Conservation (phyloP, 805 yeast species). For the Metschnikowia lochheadii region DNA sequence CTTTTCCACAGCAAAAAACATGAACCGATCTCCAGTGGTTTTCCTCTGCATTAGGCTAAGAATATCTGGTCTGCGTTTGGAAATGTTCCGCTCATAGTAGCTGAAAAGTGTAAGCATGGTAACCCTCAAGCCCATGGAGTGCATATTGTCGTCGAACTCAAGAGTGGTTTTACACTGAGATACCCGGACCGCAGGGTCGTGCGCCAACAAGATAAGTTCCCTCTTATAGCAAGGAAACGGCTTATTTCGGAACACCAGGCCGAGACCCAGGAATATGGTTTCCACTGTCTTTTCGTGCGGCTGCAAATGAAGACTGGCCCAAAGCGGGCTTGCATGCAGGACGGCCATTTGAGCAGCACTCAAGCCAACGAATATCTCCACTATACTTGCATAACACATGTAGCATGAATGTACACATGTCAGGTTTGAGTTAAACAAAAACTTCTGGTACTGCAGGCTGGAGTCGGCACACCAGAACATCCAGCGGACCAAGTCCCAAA, state of each 20-base stretch:
- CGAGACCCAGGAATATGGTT: slow-evolving; percentile 27
- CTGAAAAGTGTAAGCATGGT: slow-evolving; percentile 5
- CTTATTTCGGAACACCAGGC: slow-evolving; percentile 11
- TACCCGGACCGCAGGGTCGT: slow-evolving; percentile 17
- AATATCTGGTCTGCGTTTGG: not conserved
- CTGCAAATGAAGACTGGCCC: not conserved
- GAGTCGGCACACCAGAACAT: slow-evolving; percentile 33
- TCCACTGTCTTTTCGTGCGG: slow-evolving; percentile 26
- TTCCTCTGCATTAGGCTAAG: not conserved
- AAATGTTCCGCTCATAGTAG: not conserved
- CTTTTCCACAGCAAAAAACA: not conserved
- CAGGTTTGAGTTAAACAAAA: slow-evolving; percentile 17
- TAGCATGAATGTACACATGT: slow-evolving; percentile 25
- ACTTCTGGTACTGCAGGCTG: slow-evolving; percentile 19
- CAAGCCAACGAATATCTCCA: slow-evolving; percentile 21
- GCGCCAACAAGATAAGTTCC: slow-evolving; percentile 23
- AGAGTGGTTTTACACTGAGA: slow-evolving; percentile 7
- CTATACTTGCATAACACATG: slow-evolving; percentile 18
- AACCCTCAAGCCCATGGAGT: slow-evolving; percentile 27
- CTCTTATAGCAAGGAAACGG: slow-evolving; percentile 25
- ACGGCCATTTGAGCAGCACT: slow-evolving; percentile 15
- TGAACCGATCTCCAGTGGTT: not conserved
- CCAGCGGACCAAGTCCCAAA: slow-evolving; percentile 36
- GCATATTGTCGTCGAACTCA: slow-evolving; percentile 22
- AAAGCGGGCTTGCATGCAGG: not conserved